Base-by-base conservation (phyloP, 1,284 basidiomycete species). In the Vanrija sp. region DNA sequence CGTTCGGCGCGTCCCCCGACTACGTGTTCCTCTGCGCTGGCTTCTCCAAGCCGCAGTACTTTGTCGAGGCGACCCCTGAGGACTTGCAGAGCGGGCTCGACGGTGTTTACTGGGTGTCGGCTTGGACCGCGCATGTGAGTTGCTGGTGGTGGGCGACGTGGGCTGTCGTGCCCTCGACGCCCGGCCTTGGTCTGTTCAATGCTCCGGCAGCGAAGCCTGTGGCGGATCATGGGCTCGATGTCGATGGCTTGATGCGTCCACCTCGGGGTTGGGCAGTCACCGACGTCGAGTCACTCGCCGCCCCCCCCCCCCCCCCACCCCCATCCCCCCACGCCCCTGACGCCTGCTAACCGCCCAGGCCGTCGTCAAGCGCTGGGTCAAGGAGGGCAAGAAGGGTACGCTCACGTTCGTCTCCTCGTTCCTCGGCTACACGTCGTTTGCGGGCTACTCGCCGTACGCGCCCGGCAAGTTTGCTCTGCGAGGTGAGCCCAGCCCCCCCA, bases 391-490 rank as follows among this genome's bases (percentile, higher is more conserved):
- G 16, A 79, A 81, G 47, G 77, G 78, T 18, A 89, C 87, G 67
- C 85, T 98, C 53, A 81, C 91, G 4, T 84, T 98, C 47, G 84
- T 90, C 20, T 86, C 86, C 8, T 93, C 89, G 0, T 82, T 86
- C n/a, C 73, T 95, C 15, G 88, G 86, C 0, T 84, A 87, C 62
- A 87, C 92, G 78, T 83, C 85, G 1, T 81, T 97, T 47, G 78
- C 89, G 16, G 94, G 95, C 0, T 98, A 88, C 66, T 80, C 87
- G 4, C 82, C 86, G 2, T 98, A 98, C 71, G 79, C 88, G 1
- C 91, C 94, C 0, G 88, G 85, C 45, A 98, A 97, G 73, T 86
- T 88, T 64, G 95, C 95, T 10, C 75, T 97, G 15, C 80, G 92
- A 77, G 31, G 91, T 89, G 64, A 46, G 68, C 54, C n/a, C n/a